Base-by-base conservation (phyloP, 192 early-diverging fungal species). In the Coemansia sp. region DNA sequence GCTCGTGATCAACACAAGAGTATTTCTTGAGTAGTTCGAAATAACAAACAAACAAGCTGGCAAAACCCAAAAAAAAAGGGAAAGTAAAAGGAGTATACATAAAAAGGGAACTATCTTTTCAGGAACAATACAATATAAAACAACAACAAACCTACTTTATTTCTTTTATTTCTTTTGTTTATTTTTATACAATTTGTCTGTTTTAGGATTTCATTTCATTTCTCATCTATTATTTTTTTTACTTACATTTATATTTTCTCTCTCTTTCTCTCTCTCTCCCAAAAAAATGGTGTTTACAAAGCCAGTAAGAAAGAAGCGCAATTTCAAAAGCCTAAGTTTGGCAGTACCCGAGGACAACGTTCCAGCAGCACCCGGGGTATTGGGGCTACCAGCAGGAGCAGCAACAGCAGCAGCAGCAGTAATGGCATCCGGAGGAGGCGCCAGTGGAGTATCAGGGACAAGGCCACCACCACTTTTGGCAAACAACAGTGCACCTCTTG, bases 291-390 rank as follows among this genome's bases (percentile, higher is more conserved):
- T 79, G 45, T 76, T 79, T 56, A 73, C 73, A 68, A 76, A 74
- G 67, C 76, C 73, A 18, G 68, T 75, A 6, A 72, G 81, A 39
- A 85, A 85, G 83, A 81, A 81, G 72, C 83, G 83, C 66, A 85
- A 85, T 58, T 85, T 85, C 59, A 85, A 81, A 68, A 75, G 72
- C 51, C 75, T 81, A 32, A 73, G 67, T n/a, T 67, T 85, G 70
- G 70, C 75, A 14, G 68, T 79, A 11, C 41, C 71, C 8, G 79
- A 73, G 18, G 71, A 57, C 35, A 52, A 60, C 11, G 64, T 57
- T 35, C 53, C 53, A 22, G 63, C 75, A 20, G 56, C 68, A 7
- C 70, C 69, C 3, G 67, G 48, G 18, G 61, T 55, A 17, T 32
- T n/a, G 37, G 61, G 53, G 35, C 71, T 60, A 36, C 32, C n/a